phyloP scores from a whole-genome alignment of 1,284 basidiomycete species.

The Ceratobasidium sp. region DNA sequence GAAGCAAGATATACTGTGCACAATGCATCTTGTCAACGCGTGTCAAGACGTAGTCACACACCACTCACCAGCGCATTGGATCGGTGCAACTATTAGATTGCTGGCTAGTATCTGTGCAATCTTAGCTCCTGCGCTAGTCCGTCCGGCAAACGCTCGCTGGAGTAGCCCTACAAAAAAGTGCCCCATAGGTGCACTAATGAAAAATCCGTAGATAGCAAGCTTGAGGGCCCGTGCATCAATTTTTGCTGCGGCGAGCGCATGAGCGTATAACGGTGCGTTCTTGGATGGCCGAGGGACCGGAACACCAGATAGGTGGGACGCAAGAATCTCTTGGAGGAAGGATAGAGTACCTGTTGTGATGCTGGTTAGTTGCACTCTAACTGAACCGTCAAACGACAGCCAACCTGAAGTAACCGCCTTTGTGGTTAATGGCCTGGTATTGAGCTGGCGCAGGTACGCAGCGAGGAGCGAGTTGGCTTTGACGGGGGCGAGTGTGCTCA shows the following conservation, averaged over 20 bases:
- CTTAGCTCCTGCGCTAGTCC: constrained; percentile 70
- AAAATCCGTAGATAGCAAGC: constrained; percentile 84
- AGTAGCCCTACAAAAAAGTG: constrained; percentile 76
- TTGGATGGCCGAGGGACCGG: constrained; percentile 61
- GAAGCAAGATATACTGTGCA: constrained; percentile 66
- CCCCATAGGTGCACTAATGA: constrained; percentile 82
- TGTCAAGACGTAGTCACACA: neutral
- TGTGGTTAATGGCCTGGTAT: constrained; percentile 71
- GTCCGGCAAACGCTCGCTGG: constrained; percentile 79
- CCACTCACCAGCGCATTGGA: constrained; percentile 68
- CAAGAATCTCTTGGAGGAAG: constrained; percentile 83
- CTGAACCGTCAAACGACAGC: constrained; percentile 21
- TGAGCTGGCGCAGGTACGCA: constrained; percentile 68
- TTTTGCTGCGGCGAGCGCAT: constrained; percentile 63
- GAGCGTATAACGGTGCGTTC: constrained; percentile 61
- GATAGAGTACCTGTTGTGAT: constrained; percentile 62
- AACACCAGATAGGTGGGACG: constrained; percentile 69
- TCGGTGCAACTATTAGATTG: constrained; percentile 79
- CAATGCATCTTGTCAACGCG: neutral
- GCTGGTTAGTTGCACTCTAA: neutral
- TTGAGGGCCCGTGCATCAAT: constrained; percentile 73
- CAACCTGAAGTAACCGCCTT: constrained; percentile 74
- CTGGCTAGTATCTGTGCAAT: constrained; percentile 78
- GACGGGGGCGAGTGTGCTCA: constrained; percentile 23
- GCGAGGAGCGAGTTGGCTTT: constrained; percentile 52